phyloP scores from a whole-genome alignment of 208 protist genomes.

The Crithidia fasciculata region DNA sequence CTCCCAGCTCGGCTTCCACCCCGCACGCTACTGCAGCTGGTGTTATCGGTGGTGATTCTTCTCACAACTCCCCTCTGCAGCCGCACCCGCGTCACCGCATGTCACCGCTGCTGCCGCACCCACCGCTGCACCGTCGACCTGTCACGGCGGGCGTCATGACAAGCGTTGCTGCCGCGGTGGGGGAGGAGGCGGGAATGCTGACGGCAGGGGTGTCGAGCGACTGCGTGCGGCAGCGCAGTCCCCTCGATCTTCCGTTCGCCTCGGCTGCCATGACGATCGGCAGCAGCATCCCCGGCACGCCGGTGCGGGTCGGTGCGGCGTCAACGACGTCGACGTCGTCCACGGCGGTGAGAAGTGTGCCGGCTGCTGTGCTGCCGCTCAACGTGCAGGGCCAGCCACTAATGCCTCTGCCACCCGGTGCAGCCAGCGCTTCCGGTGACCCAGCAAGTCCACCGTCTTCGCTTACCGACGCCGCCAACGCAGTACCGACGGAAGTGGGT shows the following conservation, averaged over 20 bases:
- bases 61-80: background rate
- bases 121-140: background rate
- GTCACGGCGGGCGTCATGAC: background rate
- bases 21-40: no score
- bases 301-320: background rate
- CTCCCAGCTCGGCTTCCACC: background rate
- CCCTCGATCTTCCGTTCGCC: background rate
- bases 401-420: background rate
- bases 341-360: background rate
- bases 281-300: slow-evolving; percentile 3
- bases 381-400: background rate
- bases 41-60: no score
- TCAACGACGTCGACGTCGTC: background rate
- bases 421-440: background rate
- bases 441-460: slow-evolving; percentile 8
- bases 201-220: background rate
- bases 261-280: background rate
- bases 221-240: background rate
- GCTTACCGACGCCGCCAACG: no score
- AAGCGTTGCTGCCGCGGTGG: no score
- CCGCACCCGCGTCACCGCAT: background rate
- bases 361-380: background rate
- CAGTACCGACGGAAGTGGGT: no score
- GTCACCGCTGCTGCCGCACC: slow-evolving; percentile 16
- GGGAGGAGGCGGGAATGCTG: no score